Conservation (phyloP, 768 basidiomycete genomes). For the Suillus paluster region DNA sequence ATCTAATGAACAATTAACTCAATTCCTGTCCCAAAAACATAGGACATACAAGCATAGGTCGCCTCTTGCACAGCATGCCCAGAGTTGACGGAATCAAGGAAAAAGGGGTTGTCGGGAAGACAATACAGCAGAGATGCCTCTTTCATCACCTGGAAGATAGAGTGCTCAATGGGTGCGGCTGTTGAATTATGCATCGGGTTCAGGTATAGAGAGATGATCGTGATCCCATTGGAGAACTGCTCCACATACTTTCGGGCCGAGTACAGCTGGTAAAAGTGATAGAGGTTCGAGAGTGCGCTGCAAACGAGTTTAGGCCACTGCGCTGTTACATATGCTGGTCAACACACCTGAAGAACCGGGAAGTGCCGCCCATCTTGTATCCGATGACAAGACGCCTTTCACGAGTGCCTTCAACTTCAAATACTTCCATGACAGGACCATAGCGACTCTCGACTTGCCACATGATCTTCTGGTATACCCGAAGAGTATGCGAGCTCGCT, state of each 20-base stretch:
- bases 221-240: constrained; percentile 96
- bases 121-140: constrained; percentile 94
- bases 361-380: constrained; percentile 94
- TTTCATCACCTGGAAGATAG: constrained; percentile 97
- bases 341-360: constrained; percentile 73
- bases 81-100: constrained; percentile 46
- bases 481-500: constrained; percentile 89
- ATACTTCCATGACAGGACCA: constrained; percentile 95
- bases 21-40: neutral
- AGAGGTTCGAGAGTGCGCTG: constrained; percentile 91
- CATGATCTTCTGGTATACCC: constrained; percentile 90
- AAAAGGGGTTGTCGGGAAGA: constrained; percentile 95
- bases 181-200: constrained; percentile 82
- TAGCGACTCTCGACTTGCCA: constrained; percentile 82
- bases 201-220: constrained; percentile 94
- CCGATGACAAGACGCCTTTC: constrained; percentile 95
- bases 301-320: constrained; percentile 15
- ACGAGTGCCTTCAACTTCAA: constrained; percentile 91
- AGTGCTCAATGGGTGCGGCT: constrained; percentile 92
- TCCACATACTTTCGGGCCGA: constrained; percentile 98
- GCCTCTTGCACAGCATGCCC: constrained; percentile 96
- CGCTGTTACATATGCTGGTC: neutral
- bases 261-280: constrained; percentile 97
- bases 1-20: constrained; percentile 49
- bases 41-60: constrained; percentile 80